Percentiles rank a stretch among this genome's conserved stretches.
These are phyloP conservation scores for Venustampulla echinocandica DNA, from an alignment of 495 filamentous ascomycete species.

Conservation along the genomic window DNA sequence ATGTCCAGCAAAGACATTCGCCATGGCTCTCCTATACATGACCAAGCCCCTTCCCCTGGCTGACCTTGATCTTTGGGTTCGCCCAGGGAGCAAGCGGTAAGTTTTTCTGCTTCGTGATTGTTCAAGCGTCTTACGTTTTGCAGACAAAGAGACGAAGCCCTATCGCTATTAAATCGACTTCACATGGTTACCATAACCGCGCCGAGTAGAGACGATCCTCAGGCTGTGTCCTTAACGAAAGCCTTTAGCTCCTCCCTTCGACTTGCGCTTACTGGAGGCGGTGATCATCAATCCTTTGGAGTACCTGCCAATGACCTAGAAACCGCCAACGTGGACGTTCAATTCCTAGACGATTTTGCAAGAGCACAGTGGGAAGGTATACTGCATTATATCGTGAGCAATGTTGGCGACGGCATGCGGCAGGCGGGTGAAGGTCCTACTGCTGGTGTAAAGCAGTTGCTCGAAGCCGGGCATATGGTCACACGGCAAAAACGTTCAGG, in stretches of 20 bases:
- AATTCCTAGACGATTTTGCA: constrained; percentile 78
- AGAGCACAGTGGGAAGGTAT: constrained; percentile 90
- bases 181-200: constrained; percentile 63
- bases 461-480: constrained; percentile 73
- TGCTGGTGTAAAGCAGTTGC: constrained; percentile 69
- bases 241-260: constrained; percentile 71
- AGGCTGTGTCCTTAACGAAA: constrained; percentile 60
- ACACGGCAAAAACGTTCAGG: constrained; percentile 46
- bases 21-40: constrained; percentile 88
- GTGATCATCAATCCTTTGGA: constrained; percentile 79
- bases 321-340: constrained; percentile 48
- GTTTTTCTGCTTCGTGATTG: not conserved
- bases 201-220: constrained; percentile 47
- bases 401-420: constrained; percentile 34
- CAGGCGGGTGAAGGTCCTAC: constrained; percentile 46
- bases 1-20: constrained; percentile 75
- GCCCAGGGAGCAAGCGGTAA: constrained; percentile 59
- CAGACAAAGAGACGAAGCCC: constrained; percentile 72
- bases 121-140: not conserved
- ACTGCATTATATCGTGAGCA: constrained; percentile 80
- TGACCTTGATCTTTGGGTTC: constrained; percentile 80
- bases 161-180: constrained; percentile 70
- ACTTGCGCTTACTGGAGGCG: constrained; percentile 77
- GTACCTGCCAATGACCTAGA: constrained; percentile 60
- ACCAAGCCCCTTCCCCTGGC: constrained; percentile 61